Base-by-base conservation (phyloP, 148 eudicot genomes). In the Selenicereus undatus region DNA sequence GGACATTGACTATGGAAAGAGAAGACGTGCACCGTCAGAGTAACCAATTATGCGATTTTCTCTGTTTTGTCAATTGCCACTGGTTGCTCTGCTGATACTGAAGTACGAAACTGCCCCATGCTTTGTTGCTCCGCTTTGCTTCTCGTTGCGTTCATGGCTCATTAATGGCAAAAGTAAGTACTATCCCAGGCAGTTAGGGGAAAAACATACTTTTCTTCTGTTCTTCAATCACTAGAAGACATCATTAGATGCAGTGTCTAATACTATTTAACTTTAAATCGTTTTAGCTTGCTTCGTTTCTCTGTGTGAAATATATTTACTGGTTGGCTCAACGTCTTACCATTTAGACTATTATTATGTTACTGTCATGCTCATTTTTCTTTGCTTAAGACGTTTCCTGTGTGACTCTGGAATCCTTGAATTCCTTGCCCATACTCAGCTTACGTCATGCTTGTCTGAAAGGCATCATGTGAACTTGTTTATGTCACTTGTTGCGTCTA, bases 1-100 rank as follows among this genome's bases (percentile, higher is more conserved):
- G 88, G 98, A 94, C 85, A 88, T 82, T 4, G 97, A 94, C 77
- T 90, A 93, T 86, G 97, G 92, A 78, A 94, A 93, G 84, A 88
- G 98, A 88, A 90, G 97, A 79, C 98, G 98, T 80, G 80, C 85
- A 78, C 92, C 97, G 70, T 88, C 97, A 71, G 91, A 92, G 80
- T 92, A 85, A 83, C 73, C 27, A 26, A 43, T 51, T 65, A 65
- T 76, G 85, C 64, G 52, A 35, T 62, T 71, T 42, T 42, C 62
- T 66, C 80, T 58, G 78, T 72, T 45, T 45, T 27, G 81, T 56
- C 71, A 66, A 66, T 66, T 66, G 71, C 42, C 43, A 48, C 39
- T 32, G 24, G 65, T 42, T 84, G 78, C 76, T 71, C 78, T 80
- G 66, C 51, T 82, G 74, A 62, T 79, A 51, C 78, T 58, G 51